A percentile compares a stretch with the other conserved stretches of the same genome.
These are phyloP conservation scores for Gaeumannomyces tritici DNA, from an alignment of 2,329 filamentous ascomycete genomes.

Conservation along the genomic window DNA sequence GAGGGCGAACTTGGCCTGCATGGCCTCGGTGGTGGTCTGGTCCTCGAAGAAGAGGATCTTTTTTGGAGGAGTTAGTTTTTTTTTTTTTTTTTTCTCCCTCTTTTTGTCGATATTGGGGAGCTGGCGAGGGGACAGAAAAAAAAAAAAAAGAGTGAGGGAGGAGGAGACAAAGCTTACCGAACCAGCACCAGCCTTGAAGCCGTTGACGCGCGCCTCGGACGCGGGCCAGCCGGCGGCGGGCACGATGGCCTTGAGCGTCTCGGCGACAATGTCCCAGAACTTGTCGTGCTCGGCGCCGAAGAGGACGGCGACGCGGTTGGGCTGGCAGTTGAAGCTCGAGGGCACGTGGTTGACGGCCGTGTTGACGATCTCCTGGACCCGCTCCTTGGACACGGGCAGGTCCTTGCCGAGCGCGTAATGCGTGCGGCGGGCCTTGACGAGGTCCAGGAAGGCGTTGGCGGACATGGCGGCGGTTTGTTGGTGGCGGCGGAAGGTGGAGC, in stretches of 20 bases:
- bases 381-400: conserved; percentile 44
- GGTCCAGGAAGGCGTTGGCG: conserved; percentile 48
- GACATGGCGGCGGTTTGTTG: conserved; percentile 29
- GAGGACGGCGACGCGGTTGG: conserved; percentile 68
- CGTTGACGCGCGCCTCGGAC: conserved; percentile 32
- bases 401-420: conserved; percentile 59
- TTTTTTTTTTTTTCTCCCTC: conserved; percentile 68
- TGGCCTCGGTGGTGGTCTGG: conserved; percentile 51
- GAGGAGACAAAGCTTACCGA: conserved; percentile 54
- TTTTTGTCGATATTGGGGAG: no score
- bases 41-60: conserved; percentile 82
- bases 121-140: conserved; percentile 30
- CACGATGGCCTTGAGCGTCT: conserved; percentile 58
- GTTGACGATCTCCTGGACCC: conserved; percentile 56
- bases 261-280: conserved; percentile 68
- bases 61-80: neutral
- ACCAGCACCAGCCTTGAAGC: conserved; percentile 65
- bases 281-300: conserved; percentile 76
- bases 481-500: conserved; percentile 8
- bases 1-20: conserved; percentile 59
- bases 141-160: no score
- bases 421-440: conserved; percentile 58
- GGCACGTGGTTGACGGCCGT: conserved; percentile 60
- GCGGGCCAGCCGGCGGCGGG: conserved; percentile 51
- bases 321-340: conserved; percentile 83